A percentile compares a stretch with the other conserved stretches of the same genome.
Conservation (phyloP, 345 rosid genomes). For the Brassica incana region DNA sequence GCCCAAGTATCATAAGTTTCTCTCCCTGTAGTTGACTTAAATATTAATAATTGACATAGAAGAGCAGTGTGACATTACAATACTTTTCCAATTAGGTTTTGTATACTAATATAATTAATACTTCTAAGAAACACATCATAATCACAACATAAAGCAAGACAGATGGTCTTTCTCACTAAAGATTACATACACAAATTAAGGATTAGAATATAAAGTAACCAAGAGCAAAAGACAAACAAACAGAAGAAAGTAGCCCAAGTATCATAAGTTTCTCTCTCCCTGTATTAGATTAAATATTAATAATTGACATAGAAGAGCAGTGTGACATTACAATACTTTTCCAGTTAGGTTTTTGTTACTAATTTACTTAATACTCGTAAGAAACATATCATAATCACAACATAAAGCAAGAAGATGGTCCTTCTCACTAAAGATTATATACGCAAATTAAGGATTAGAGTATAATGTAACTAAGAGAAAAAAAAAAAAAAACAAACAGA, state of each 20-base stretch:
- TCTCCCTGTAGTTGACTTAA: background rate
- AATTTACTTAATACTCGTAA: background rate
- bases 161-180: background rate
- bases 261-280: background rate
- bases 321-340: conserved; percentile 15
- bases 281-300: background rate
- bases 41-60: conserved; percentile 12
- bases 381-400: conserved; percentile 1
- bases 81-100: conserved; percentile 6
- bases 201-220: background rate
- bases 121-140: conserved; percentile 20
- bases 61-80: background rate
- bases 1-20: background rate
- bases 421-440: background rate
- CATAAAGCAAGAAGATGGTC: background rate
- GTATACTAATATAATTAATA: background rate
- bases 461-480: background rate
- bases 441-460: background rate
- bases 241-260: background rate
- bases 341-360: background rate
- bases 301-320: conserved; percentile 7
- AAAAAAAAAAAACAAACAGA: background rate
- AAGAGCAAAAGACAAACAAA: conserved; percentile 21
- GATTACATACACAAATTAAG: conserved; percentile 5
- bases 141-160: conserved; percentile 20